Conservation (phyloP, 352 stramenopile genomes). For the Globisporangium nodosum region DNA sequence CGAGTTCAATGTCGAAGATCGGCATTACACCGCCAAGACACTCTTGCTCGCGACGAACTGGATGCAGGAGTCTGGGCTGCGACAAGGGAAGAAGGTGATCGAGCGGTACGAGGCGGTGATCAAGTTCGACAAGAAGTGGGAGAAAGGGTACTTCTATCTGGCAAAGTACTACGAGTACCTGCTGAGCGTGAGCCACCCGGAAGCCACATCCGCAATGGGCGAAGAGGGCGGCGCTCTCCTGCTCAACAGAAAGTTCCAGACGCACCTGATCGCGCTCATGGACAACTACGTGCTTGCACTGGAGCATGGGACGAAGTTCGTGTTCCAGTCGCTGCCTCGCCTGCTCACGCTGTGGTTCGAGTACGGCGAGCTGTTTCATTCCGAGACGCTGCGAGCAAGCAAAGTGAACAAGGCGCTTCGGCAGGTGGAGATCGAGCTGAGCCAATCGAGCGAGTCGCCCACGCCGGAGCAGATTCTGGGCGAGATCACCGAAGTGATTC, state of each 20-base stretch:
- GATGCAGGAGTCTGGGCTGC: conserved; percentile 93
- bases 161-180: conserved; percentile 92
- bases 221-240: conserved; percentile 35
- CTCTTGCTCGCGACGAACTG: conserved; percentile 94
- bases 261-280: conserved; percentile 87
- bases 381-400: conserved; percentile 15
- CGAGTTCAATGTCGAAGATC: conserved; percentile 71
- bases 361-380: conserved; percentile 83
- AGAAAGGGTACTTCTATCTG: conserved; percentile 90
- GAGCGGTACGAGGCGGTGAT: conserved; percentile 94
- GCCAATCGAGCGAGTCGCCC: conserved; percentile 30
- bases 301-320: conserved; percentile 89
- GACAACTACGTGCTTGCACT: conserved; percentile 91
- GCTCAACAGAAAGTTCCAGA: conserved; percentile 54
- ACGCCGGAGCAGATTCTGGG: conserved; percentile 48
- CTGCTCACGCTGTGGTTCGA: conserved; percentile 98
- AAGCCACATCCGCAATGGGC: conserved; percentile 19
- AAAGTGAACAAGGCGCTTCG: conserved; percentile 59
- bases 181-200: conserved; percentile 64
- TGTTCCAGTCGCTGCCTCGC: conserved; percentile 96
- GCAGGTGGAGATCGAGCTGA: conserved; percentile 51
- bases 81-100: conserved; percentile 92
- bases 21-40: conserved; percentile 76
- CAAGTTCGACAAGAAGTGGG: conserved; percentile 91
- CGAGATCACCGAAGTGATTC: conserved; percentile 61